Percentiles rank a stretch among this genome's conserved stretches.
These are phyloP conservation scores for Xylariaceae sp. DNA, from an alignment of 2,329 filamentous ascomycete genomes.

Conservation along the genomic window DNA sequence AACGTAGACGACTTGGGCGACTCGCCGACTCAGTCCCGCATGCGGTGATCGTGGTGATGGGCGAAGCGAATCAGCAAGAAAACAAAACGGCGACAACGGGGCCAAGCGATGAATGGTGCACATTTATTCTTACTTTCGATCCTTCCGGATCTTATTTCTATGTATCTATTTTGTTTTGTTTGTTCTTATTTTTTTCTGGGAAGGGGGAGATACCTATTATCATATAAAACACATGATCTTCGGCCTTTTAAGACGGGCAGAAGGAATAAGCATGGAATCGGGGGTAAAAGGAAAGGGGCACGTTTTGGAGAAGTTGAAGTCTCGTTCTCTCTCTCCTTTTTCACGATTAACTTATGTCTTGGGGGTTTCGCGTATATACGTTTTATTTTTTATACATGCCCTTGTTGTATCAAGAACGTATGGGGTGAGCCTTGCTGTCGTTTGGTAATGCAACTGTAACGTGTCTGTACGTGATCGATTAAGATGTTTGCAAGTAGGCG, in stretches of 20 bases:
- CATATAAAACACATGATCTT: background rate
- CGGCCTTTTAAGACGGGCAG: background rate
- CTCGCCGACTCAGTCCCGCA: constrained; percentile 1
- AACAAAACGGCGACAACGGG: background rate
- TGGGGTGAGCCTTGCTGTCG: too few species aligned
- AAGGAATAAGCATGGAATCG: background rate
- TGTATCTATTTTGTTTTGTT: background rate
- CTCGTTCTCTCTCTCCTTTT: too few species aligned
- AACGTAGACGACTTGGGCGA: constrained; percentile 23
- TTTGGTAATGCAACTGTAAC: too few species aligned
- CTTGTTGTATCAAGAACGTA: too few species aligned
- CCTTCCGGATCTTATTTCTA: too few species aligned
- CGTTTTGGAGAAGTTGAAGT: too few species aligned
- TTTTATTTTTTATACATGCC: too few species aligned
- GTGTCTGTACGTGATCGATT: too few species aligned
- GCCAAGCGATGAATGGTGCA: background rate
- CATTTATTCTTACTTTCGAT: background rate
- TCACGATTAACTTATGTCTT: too few species aligned
- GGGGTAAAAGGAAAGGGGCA: too few species aligned
- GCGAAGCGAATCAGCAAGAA: background rate
- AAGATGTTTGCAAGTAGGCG: too few species aligned
- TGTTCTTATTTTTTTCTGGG: background rate
- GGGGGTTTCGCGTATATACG: too few species aligned
- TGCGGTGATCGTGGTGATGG: constrained; percentile 3
- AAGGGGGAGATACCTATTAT: background rate